Evolutionary conservation across 1,284 basidiomycete genomes (phyloP), one percentile per base, ranked within the genome.

Genomic region (Grifola frondosa): DNA sequence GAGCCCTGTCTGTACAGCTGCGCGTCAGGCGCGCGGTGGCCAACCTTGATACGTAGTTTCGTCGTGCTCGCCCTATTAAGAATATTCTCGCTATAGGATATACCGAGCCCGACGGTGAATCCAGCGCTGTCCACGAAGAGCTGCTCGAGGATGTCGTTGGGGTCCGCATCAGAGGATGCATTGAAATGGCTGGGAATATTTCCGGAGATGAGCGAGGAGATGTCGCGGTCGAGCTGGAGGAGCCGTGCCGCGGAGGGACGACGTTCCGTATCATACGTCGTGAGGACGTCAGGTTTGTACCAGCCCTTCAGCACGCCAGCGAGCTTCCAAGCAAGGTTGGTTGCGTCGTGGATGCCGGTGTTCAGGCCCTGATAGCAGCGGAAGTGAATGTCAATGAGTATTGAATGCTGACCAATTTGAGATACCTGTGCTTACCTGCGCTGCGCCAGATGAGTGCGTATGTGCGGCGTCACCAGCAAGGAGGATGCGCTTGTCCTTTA

Each of bases 301-400:
- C 38, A 42, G 5, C 47, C 43, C 13, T 32, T 34, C 20, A 41
- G 8, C 4, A 45, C 43, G 8, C 30, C 25, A 1, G 47, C 39
- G 4, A 49, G 38, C 31, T 49, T 49, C 47, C 47, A 49, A 5
- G 39, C 47, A 29, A 46, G 39, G 39, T 46, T 46, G 5, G 32
- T 36, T 5, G 44, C 38, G 26, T 46, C 44, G 23, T 37, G 33
- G 7, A 46, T 37, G 34, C 44, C 44, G 1, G 44, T 46, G 34
- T 46, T 46, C 44, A 46, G 40, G 6, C 44, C 39, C 36, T 39
- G 17, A 13, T 6, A 8, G 22, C 15, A 25, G 13, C 20, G 11
- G 1, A 6, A 28, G 16, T 37, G 19, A 20, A 21, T 11, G 10
- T 30, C 21, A 16, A 24, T 5, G 25, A 20, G 10, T 2, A 4